Percentiles rank a stretch among this genome's conserved stretches.
Conservation (phyloP, 352 stramenopile species). For the Globisporangium takayamanum region DNA sequence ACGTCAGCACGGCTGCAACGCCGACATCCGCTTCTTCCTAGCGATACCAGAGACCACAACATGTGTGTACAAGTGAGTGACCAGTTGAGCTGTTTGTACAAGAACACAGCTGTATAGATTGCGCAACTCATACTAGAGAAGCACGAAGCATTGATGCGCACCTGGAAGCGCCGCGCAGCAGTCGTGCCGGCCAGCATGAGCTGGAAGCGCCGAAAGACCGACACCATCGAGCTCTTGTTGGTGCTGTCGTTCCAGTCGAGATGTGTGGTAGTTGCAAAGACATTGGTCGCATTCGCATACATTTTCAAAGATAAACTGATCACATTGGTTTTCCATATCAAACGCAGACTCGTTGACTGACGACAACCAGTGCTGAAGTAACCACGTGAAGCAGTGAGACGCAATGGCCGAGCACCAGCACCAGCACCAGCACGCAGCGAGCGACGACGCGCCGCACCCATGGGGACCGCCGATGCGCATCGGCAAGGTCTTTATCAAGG, state of each 20-base stretch:
- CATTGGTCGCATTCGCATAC: no score
- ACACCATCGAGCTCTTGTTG: slow-evolving; percentile 34
- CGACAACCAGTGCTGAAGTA: background rate
- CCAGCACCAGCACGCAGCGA: slow-evolving; percentile 6
- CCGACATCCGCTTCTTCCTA: slow-evolving; percentile 81
- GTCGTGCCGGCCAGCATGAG: slow-evolving; percentile 74
- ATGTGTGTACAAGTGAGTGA: background rate
- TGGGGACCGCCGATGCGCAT: slow-evolving; percentile 79
- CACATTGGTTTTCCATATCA: no score
- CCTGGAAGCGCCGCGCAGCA: slow-evolving; percentile 76
- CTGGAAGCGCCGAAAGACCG: slow-evolving; percentile 66
- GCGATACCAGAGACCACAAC: background rate
- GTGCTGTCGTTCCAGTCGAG: no score
- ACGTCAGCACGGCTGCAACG: slow-evolving; percentile 71
- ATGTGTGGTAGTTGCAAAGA: no score
- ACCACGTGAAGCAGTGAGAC: background rate
- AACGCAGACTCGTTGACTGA: background rate
- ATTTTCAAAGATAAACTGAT: no score
- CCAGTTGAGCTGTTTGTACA: background rate
- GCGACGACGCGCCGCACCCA: slow-evolving; percentile 39
- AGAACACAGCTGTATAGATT: no score
- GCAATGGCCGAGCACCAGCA: slow-evolving; percentile 12
- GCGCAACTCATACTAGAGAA: no score
- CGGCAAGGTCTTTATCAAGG: slow-evolving; percentile 82
- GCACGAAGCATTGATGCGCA: slow-evolving; percentile 7